Percentiles rank a stretch among this genome's conserved stretches.
Evolutionary conservation across 495 filamentous ascomycete genomes (phyloP).

Genomic region (Oidiodendron maius): DNA sequence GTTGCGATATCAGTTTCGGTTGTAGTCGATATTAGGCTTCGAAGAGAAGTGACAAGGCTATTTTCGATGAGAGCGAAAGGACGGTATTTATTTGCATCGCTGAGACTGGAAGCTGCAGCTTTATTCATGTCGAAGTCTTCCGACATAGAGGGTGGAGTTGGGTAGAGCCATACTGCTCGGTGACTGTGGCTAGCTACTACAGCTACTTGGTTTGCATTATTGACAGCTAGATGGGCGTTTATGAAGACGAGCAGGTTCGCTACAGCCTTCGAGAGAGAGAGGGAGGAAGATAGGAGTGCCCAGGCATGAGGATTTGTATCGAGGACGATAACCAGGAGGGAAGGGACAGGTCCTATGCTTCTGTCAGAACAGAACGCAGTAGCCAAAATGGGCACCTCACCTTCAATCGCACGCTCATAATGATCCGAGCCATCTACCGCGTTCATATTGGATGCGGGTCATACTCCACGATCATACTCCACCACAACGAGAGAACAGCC

Average conservation of each 20-base stretch:
- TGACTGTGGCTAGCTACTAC: slow-evolving; percentile 86
- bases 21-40: slow-evolving; percentile 61
- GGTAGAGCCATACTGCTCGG: slow-evolving; percentile 84
- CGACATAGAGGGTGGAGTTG: slow-evolving; percentile 31
- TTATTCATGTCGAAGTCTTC: slow-evolving; percentile 43
- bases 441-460: slow-evolving; percentile 58
- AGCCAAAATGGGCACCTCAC: slow-evolving; percentile 6
- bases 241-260: slow-evolving; percentile 93
- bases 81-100: slow-evolving; percentile 84
- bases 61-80: slow-evolving; percentile 82
- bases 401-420: slow-evolving; percentile 55
- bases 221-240: slow-evolving; percentile 90
- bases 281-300: slow-evolving; percentile 66
- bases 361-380: slow-evolving; percentile 4
- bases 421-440: slow-evolving; percentile 85
- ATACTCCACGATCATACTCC: too few relatives aligned
- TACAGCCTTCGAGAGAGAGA: slow-evolving; percentile 79
- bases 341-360: slow-evolving; percentile 61
- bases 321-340: slow-evolving; percentile 84
- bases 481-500: too few relatives aligned
- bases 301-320: slow-evolving; percentile 97
- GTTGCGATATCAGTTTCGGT: slow-evolving; percentile 48
- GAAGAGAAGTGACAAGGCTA: slow-evolving; percentile 65
- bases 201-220: slow-evolving; percentile 86
- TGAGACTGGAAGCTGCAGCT: slow-evolving; percentile 14